A percentile compares a stretch with the other conserved stretches of the same genome.
Conservation (phyloP, 2,329 filamentous ascomycete species). For the Clarireedia paspali region DNA sequence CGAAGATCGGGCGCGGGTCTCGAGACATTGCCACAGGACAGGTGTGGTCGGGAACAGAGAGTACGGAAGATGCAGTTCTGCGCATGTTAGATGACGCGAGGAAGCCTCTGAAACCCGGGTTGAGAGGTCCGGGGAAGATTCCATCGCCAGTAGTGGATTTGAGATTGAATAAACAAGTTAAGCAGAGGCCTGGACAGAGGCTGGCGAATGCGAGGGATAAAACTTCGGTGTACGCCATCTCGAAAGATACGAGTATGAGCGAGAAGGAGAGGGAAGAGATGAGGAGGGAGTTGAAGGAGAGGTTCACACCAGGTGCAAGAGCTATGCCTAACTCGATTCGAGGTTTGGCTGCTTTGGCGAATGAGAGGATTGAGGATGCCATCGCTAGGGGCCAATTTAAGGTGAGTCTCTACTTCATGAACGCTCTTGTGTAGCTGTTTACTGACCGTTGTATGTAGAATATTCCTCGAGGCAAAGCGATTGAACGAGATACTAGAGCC, state of each 20-base stretch:
- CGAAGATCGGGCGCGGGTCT: slow-evolving; percentile 60
- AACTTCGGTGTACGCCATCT: slow-evolving; percentile 47
- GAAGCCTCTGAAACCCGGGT: slow-evolving; percentile 53
- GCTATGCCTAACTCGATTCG: slow-evolving; percentile 68
- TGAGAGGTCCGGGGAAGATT: slow-evolving; percentile 40
- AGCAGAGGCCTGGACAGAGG: slow-evolving; percentile 38
- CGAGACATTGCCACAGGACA: slow-evolving; percentile 58
- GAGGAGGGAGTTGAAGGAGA: slow-evolving; percentile 67
- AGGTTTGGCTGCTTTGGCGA: slow-evolving; percentile 76
- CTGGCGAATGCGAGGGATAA: slow-evolving; percentile 49
- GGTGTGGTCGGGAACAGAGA: slow-evolving; percentile 75
- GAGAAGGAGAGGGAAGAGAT: slow-evolving; percentile 67
- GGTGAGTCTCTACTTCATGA: slow-evolving; percentile 11
- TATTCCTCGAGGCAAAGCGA: slow-evolving; percentile 68
- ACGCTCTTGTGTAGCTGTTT: too few species aligned
- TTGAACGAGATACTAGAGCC: slow-evolving; percentile 75
- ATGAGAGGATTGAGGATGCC: slow-evolving; percentile 88
- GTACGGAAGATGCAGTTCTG: slow-evolving; percentile 64
- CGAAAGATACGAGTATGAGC: slow-evolving; percentile 47
- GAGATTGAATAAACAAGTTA: slow-evolving; percentile 37
- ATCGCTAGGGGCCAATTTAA: slow-evolving; percentile 86
- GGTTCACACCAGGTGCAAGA: slow-evolving; percentile 67
- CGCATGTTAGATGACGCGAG: slow-evolving; percentile 79
- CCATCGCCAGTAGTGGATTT: slow-evolving; percentile 43
- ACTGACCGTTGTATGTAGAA: slow-evolving; percentile 37